These are phyloP conservation scores for Hypomontagnella monticulosa DNA, from an alignment of 495 filamentous ascomycete species.

Conservation along the genomic window DNA sequence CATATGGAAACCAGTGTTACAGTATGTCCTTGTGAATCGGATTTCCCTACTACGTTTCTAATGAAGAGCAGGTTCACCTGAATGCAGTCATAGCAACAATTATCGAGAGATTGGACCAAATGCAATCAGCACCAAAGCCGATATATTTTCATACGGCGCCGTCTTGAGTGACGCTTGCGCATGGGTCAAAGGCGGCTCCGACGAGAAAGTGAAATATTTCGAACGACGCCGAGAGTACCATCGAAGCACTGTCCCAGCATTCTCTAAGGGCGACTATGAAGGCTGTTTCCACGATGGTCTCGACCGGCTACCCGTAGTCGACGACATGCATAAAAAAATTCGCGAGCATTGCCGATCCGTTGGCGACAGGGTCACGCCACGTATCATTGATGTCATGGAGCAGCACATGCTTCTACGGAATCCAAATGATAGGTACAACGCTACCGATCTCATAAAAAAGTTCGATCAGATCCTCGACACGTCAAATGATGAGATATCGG, in stretches of 20 bases:
- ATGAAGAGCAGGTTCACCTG: constrained; percentile 8
- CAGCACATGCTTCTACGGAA: constrained; percentile 36
- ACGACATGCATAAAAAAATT: constrained; percentile 41
- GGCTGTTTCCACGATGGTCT: constrained; percentile 58
- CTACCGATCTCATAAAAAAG: constrained; percentile 11
- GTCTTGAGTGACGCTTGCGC: constrained; percentile 56
- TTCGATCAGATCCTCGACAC: background rate
- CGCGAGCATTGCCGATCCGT: constrained; percentile 3
- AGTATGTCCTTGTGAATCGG: constrained; percentile 37
- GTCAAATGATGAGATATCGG: background rate
- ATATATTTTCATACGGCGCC: constrained; percentile 60
- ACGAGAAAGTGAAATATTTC: constrained; percentile 49
- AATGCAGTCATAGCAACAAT: constrained; percentile 43
- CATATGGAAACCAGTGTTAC: constrained; percentile 46
- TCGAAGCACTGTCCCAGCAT: constrained; percentile 12
- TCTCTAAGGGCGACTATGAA: constrained; percentile 39
- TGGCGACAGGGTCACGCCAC: constrained; percentile 40
- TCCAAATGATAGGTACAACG: constrained; percentile 14
- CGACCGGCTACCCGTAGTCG: constrained; percentile 44
- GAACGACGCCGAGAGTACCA: constrained; percentile 44
- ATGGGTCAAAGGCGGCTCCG: constrained; percentile 50
- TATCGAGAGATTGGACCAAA: constrained; percentile 50
- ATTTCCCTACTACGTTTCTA: background rate
- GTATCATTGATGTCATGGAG: constrained; percentile 37
- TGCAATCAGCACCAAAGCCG: constrained; percentile 44